These are phyloP conservation scores for Apophysomyces trapeziformis DNA, from an alignment of 371 early-diverging fungal genomes.

Conservation along the genomic window DNA sequence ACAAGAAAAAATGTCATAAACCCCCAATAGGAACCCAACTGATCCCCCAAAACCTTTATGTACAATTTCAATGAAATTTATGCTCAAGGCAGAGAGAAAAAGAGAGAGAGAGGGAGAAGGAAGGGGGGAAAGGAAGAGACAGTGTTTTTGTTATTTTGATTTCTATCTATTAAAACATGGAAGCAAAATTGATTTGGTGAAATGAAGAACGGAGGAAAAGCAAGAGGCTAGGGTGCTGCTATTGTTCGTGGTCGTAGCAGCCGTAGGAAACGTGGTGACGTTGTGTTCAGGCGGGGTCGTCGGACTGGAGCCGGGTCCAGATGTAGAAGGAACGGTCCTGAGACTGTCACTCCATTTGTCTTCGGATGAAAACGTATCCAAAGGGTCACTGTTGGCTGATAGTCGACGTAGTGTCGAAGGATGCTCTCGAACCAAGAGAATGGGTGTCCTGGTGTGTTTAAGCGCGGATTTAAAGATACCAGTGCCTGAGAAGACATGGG, in stretches of 20 bases:
- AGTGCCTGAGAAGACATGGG: constrained; percentile 20
- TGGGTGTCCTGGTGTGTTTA: constrained; percentile 13
- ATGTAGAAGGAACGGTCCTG: not conserved
- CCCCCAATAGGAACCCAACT: too few relatives aligned
- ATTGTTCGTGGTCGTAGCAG: too few relatives aligned
- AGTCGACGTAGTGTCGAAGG: not conserved
- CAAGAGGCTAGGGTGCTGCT: too few relatives aligned
- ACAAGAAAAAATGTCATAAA: too few relatives aligned
- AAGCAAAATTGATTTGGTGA: not conserved
- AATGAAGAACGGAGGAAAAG: not conserved
- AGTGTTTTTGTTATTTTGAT: not conserved
- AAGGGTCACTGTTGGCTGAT: not conserved
- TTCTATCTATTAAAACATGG: not conserved
- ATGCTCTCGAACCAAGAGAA: constrained; percentile 13
- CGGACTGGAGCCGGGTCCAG: not conserved
- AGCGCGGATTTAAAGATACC: constrained; percentile 17
- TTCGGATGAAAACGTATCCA: constrained; percentile 10
- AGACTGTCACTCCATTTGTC: not conserved
- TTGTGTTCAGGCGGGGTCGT: not conserved
- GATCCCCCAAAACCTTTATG: too few relatives aligned
- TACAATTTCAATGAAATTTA: too few relatives aligned
- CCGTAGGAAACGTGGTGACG: too few relatives aligned
- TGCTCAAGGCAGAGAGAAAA: too few relatives aligned
- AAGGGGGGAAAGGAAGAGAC: too few relatives aligned
- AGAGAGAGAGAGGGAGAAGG: too few relatives aligned